These are phyloP conservation scores for Dioscorea zingiberensis DNA, from an alignment of 106 monocot genomes.

Conservation along the genomic window DNA sequence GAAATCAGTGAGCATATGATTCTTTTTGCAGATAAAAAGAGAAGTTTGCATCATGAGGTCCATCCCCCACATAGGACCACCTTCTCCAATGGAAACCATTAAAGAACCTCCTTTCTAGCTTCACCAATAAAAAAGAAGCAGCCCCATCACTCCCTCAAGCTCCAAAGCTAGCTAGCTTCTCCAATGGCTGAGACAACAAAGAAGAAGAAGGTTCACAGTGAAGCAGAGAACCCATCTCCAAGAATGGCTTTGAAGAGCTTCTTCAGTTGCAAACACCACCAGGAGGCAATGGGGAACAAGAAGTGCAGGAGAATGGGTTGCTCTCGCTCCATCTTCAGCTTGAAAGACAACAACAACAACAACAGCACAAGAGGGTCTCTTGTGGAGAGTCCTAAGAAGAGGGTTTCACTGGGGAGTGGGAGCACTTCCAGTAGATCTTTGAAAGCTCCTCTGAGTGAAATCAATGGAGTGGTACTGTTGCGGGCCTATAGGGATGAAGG, in stretches of 20 bases:
- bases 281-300: background rate
- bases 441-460: conserved; percentile 32
- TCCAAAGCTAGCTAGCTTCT: background rate
- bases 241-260: conserved; percentile 34
- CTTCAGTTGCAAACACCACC: conserved; percentile 35
- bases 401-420: conserved; percentile 7
- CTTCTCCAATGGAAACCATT: background rate
- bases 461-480: conserved; percentile 11
- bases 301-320: conserved; percentile 28
- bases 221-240: conserved; percentile 17
- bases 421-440: conserved; percentile 11
- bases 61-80: background rate
- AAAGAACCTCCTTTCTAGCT: background rate
- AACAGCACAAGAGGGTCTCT: too few relatives aligned
- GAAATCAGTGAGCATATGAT: too few relatives aligned
- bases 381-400: conserved; percentile 17
- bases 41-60: too few relatives aligned
- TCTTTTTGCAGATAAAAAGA: too few relatives aligned
- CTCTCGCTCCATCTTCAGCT: conserved; percentile 42
- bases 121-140: background rate
- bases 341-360: conserved; percentile 19
- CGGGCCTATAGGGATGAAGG: too few relatives aligned
- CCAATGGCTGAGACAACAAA: conserved; percentile 2
- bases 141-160: background rate
- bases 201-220: conserved; percentile 3